These are phyloP conservation scores for Entelexis sorbosivorans DNA, from an alignment of 1,139 yeast species.

Conservation along the genomic window DNA sequence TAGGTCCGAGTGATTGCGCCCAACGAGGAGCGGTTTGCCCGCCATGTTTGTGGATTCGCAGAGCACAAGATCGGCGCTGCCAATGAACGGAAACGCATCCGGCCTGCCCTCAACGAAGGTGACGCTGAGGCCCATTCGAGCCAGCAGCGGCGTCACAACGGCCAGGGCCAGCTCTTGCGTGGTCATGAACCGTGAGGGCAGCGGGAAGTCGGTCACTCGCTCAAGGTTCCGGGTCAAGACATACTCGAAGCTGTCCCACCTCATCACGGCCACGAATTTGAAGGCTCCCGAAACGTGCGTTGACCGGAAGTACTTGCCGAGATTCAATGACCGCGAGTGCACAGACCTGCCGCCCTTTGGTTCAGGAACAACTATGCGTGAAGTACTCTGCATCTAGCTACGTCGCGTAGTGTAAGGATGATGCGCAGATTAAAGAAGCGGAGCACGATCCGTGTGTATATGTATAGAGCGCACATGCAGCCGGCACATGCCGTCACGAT, in stretches of 20 bases:
- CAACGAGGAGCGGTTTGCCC: conserved; percentile 1
- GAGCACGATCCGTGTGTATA: background rate
- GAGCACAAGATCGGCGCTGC: conserved; percentile 9
- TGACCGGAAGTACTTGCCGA: background rate
- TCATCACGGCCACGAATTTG: conserved; percentile 14
- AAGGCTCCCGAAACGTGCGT: background rate
- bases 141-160: conserved; percentile 13
- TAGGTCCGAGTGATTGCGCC: conserved; percentile 14
- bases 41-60: conserved; percentile 1
- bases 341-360: background rate
- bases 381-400: background rate
- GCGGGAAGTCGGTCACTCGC: background rate
- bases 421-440: too few species aligned
- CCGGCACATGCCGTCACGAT: background rate
- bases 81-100: background rate
- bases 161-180: conserved; percentile 5
- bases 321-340: background rate
- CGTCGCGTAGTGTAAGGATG: too few species aligned
- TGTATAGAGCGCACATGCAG: background rate
- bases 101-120: conserved; percentile 16
- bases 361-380: background rate
- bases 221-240: background rate
- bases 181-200: conserved; percentile 3
- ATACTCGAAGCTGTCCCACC: conserved; percentile 22
- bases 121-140: conserved; percentile 16